These are phyloP conservation scores for Trichoderma afroharzianum DNA, from an alignment of 2,329 filamentous ascomycete genomes.

Conservation along the genomic window DNA sequence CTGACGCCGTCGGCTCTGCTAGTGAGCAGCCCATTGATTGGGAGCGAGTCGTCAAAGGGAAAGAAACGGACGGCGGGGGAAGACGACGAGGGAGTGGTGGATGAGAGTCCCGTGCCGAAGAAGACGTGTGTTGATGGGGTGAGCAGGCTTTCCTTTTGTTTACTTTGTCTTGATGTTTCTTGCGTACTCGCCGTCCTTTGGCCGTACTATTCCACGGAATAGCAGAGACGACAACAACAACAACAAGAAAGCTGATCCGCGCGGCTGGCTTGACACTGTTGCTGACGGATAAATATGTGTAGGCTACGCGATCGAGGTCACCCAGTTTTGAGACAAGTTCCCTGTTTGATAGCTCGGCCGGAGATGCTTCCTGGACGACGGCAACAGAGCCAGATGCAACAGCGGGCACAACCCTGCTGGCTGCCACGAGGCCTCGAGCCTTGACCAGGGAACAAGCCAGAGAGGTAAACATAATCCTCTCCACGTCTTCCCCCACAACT, in stretches of 20 bases:
- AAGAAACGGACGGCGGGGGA: conserved; percentile 29
- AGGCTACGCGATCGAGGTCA: conserved; percentile 26
- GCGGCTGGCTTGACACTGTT: not conserved
- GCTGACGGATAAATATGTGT: not conserved
- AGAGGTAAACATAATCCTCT: conserved; percentile 37
- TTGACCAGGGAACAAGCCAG: conserved; percentile 52
- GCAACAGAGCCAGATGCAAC: conserved; percentile 47
- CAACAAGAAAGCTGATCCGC: not conserved
- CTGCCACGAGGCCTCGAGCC: conserved; percentile 21
- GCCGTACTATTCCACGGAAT: not conserved
- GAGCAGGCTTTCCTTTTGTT: conserved; percentile 11
- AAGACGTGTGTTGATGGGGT: conserved; percentile 35
- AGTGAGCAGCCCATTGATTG: conserved; percentile 25
- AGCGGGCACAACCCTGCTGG: conserved; percentile 5
- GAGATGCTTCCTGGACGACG: conserved; percentile 48
- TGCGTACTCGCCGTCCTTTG: not conserved
- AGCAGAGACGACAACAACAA: not conserved
- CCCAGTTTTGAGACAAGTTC: conserved; percentile 44
- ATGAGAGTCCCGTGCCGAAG: conserved; percentile 28
- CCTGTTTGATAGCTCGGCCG: conserved; percentile 47
- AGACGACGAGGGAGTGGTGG: conserved; percentile 25
- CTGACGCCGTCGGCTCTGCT: conserved; percentile 1
- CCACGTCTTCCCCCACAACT: not conserved
- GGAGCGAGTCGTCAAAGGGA: conserved; percentile 22
- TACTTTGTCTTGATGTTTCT: not conserved